These are phyloP conservation scores for Lyophyllum semitale DNA, from an alignment of 768 basidiomycete species.

Conservation along the genomic window DNA sequence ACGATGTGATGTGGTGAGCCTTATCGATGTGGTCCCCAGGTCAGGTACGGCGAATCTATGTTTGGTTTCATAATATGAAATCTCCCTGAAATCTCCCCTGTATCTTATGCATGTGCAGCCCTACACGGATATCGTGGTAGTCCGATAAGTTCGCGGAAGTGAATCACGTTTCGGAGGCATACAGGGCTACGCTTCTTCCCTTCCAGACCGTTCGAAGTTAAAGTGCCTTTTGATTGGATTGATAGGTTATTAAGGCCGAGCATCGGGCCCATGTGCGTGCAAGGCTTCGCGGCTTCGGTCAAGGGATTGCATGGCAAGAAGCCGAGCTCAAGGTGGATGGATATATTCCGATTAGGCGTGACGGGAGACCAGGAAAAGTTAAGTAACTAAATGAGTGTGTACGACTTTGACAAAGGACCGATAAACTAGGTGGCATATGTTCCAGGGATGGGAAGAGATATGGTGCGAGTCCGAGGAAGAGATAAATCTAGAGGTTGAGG, in stretches of 20 bases:
- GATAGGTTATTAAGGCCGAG: neutral
- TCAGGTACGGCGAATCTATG: no score
- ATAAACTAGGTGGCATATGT: slow-evolving; percentile 1
- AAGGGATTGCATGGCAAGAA: neutral
- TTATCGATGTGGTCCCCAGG: no score
- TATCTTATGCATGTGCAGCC: no score
- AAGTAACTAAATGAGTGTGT: slow-evolving; percentile 10
- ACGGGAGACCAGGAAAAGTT: neutral
- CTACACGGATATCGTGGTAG: neutral
- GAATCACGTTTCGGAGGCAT: neutral
- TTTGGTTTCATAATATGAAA: no score
- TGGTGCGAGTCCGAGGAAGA: neutral
- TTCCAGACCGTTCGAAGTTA: neutral
- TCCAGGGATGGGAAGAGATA: neutral
- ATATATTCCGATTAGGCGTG: neutral
- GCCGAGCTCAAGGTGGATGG: neutral
- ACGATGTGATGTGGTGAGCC: neutral
- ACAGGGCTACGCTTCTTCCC: neutral
- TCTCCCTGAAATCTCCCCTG: no score
- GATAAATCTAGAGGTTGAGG: slow-evolving; percentile 18
- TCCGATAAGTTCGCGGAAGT: neutral
- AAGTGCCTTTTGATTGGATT: neutral
- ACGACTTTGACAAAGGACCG: slow-evolving; percentile 4
- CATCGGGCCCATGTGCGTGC: neutral
- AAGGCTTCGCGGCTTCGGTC: neutral